Base-by-base conservation (phyloP, 164 flowering plant species). In the Warburgia ugandensis region DNA sequence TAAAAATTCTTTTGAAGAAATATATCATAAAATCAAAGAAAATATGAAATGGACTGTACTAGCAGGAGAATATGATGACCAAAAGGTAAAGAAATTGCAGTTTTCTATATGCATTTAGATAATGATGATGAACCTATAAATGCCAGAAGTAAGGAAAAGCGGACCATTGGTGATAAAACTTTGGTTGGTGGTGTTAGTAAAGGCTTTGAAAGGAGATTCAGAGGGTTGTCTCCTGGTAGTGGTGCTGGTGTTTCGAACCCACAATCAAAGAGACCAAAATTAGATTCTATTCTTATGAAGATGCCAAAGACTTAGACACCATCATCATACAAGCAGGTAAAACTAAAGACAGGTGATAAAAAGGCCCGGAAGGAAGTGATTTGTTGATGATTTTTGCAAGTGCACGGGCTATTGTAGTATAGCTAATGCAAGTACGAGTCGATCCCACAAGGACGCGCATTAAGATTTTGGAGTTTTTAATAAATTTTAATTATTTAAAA, bases 11-110 rank as follows among this genome's bases (percentile, higher is more conserved):
- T 85, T 85, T 7, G 83, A 81, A 58, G 84, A 81, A 43, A 85
- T 84, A 1, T 78, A 73, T 63, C 68, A 74, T 35, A 76, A 71
- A 60, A 79, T 84, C 38, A 81, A 81, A 69, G 94, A 81, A 44
- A 81, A 84, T 61, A 79, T 81, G 94, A 79, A 76, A 61, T 79
- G 83, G 83, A 81, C 49, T 78, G 81, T 13, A 70, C 77, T 25
- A 85, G 85, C 28, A 74, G 81, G 31, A 77, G 81, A 63, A 74
- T 57, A 16, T 56, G 75, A 27, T 64, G 70, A 50, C 74, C 76
- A 14, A 81, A 73, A 43, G 54, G 60, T 28, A 73, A 69, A 58
- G 83, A 75, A 45, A 57, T 70, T 46, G 62, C 77, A 31, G 55
- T 71, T 32, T 66, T 73, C 49, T 66, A 65, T 54, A 45, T 64